These are phyloP conservation scores for Yamadazyma songkhlaensis DNA, from an alignment of 1,139 yeast species.

Conservation along the genomic window DNA sequence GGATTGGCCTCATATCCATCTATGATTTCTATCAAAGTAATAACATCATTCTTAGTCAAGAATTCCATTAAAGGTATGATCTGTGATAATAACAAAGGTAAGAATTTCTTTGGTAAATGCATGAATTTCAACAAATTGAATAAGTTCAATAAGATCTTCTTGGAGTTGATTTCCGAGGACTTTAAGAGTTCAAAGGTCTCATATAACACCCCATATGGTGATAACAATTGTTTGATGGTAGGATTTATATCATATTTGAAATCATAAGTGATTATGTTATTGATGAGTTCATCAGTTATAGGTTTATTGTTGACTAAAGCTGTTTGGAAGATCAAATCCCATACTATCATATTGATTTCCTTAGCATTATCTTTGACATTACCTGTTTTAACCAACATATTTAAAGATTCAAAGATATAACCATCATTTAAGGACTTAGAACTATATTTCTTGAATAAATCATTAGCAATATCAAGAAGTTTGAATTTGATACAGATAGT, in stretches of 20 bases:
- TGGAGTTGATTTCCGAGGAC: conserved; percentile 6
- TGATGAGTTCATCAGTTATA: conserved; percentile 53
- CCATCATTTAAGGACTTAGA: conserved; percentile 40
- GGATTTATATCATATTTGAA: conserved; percentile 46
- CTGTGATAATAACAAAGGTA: conserved; percentile 50
- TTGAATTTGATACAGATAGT: conserved; percentile 49
- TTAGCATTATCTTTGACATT: conserved; percentile 30
- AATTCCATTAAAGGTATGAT: conserved; percentile 39
- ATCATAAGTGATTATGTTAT: conserved; percentile 47
- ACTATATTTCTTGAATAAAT: conserved; percentile 44
- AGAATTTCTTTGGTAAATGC: conserved; percentile 60
- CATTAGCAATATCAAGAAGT: conserved; percentile 52
- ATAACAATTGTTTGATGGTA: conserved; percentile 59
- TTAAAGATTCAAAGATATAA: conserved; percentile 59
- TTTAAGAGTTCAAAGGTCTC: conserved; percentile 43
- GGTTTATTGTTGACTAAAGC: conserved; percentile 53
- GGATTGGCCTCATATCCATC: conserved; percentile 38
- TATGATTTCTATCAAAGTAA: conserved; percentile 46
- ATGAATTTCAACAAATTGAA: conserved; percentile 59
- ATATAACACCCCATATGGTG: conserved; percentile 70
- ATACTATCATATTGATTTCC: conserved; percentile 37
- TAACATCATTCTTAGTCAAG: conserved; percentile 31
- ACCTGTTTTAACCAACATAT: conserved; percentile 47
- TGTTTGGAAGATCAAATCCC: conserved; percentile 58
- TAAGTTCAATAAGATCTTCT: conserved; percentile 30